These are phyloP conservation scores for Cicer arietinum DNA, from an alignment of 306 rosid species.

Conservation along the genomic window DNA sequence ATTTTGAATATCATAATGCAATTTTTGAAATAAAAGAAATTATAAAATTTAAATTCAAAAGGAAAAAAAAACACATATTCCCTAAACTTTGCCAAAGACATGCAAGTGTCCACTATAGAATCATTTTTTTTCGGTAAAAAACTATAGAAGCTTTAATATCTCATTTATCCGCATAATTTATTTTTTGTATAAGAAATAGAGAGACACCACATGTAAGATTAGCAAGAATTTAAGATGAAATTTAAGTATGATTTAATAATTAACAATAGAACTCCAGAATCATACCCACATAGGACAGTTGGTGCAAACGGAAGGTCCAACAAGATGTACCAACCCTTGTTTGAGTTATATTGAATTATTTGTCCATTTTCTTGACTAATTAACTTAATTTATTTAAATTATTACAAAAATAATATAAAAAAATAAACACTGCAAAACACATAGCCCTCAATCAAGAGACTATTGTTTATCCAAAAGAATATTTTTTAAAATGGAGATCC, in stretches of 20 bases:
- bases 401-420: not conserved
- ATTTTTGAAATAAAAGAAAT: too few relatives aligned
- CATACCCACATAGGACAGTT: too few relatives aligned
- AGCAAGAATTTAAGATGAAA: not conserved
- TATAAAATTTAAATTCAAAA: not conserved
- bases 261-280: too few relatives aligned
- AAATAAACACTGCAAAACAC: not conserved
- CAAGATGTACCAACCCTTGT: too few relatives aligned
- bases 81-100: not conserved
- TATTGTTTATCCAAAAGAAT: slow-evolving; percentile 1
- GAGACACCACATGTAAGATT: not conserved
- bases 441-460: slow-evolving; percentile 12
- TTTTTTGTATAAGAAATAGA: not conserved
- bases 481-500: slow-evolving; percentile 36
- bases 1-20: not conserved
- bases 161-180: not conserved
- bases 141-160: not conserved
- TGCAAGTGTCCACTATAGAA: not conserved
- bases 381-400: not conserved
- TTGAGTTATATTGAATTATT: not conserved
- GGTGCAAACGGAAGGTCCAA: too few relatives aligned
- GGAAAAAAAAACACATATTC: not conserved
- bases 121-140: too few relatives aligned
- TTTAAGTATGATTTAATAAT: not conserved
- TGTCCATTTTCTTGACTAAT: not conserved